Conservation (phyloP, 306 rosid species). For the Cucumis melo region DNA sequence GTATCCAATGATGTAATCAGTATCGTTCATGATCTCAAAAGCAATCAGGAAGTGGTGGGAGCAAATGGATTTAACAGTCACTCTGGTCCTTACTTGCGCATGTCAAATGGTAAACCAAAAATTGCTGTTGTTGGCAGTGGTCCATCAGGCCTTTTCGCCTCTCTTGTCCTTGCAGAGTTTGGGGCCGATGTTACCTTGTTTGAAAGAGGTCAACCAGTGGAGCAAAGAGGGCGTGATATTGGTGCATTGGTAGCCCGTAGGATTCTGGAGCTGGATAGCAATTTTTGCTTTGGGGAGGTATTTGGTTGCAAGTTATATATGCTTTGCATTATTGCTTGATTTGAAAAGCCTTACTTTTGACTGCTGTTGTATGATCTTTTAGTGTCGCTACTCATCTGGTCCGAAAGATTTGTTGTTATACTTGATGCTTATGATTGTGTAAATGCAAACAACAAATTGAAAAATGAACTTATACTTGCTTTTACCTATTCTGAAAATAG, state of each 20-base stretch:
- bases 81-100: constrained; percentile 10
- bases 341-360: not conserved
- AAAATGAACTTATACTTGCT: not conserved
- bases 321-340: not conserved
- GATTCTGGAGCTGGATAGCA: constrained; percentile 64
- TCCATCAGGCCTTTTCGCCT: constrained; percentile 82
- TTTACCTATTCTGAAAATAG: not conserved
- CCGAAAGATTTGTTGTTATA: not conserved
- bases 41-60: constrained; percentile 12
- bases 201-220: constrained; percentile 98
- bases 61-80: constrained; percentile 20
- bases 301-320: not conserved
- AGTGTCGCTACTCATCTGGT: not conserved
- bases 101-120: constrained; percentile 39
- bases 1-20: constrained; percentile 44
- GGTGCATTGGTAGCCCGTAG: constrained; percentile 73
- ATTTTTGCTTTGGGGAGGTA: constrained; percentile 98
- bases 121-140: constrained; percentile 86
- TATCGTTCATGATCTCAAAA: constrained; percentile 35
- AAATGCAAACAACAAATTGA: not conserved
- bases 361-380: not conserved
- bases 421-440: not conserved
- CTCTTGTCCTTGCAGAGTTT: constrained; percentile 84
- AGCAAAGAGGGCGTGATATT: constrained; percentile 87
- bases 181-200: constrained; percentile 90